These are phyloP conservation scores for Coleophoma eucalyptorum DNA, from an alignment of 2,329 filamentous ascomycete genomes.

Conservation along the genomic window DNA sequence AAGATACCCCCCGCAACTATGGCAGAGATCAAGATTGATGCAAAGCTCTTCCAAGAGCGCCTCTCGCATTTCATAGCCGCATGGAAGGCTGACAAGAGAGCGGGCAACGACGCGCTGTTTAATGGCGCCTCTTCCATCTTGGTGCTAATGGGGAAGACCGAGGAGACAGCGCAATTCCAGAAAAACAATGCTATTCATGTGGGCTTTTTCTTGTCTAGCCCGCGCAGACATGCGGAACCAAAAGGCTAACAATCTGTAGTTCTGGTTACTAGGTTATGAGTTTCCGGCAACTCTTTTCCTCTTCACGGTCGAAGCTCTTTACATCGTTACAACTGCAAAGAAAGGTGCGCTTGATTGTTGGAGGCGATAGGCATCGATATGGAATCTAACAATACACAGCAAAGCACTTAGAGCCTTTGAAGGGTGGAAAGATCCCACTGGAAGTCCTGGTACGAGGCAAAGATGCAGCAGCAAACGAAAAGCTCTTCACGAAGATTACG, in stretches of 20 bases:
- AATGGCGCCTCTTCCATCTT: slow-evolving; percentile 82
- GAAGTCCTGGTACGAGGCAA: slow-evolving; percentile 92
- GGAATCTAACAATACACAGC: slow-evolving; percentile 50
- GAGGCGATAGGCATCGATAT: neutral
- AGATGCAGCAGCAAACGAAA: slow-evolving; percentile 85
- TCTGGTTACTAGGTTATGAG: slow-evolving; percentile 98
- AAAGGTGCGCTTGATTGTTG: slow-evolving; percentile 62
- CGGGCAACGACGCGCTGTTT: slow-evolving; percentile 74
- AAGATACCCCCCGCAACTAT: slow-evolving; percentile 15
- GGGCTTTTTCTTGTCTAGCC: slow-evolving; percentile 33
- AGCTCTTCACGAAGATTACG: slow-evolving; percentile 79
- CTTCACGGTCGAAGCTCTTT: slow-evolving; percentile 81
- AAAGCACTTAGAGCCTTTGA: slow-evolving; percentile 87
- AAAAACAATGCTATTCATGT: slow-evolving; percentile 98
- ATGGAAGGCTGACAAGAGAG: slow-evolving; percentile 96
- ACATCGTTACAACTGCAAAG: slow-evolving; percentile 93
- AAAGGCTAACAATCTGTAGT: slow-evolving; percentile 46
- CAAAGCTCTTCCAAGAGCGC: slow-evolving; percentile 89
- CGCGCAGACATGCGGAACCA: neutral
- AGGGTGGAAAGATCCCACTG: slow-evolving; percentile 86
- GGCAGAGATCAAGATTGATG: slow-evolving; percentile 92
- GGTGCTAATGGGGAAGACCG: slow-evolving; percentile 91
- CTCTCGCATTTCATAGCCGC: slow-evolving; percentile 80
- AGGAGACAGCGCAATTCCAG: slow-evolving; percentile 80
- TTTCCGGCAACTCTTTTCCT: slow-evolving; percentile 95